These are phyloP conservation scores for Dipteronia sinensis DNA, from an alignment of 345 rosid species.

Conservation along the genomic window DNA sequence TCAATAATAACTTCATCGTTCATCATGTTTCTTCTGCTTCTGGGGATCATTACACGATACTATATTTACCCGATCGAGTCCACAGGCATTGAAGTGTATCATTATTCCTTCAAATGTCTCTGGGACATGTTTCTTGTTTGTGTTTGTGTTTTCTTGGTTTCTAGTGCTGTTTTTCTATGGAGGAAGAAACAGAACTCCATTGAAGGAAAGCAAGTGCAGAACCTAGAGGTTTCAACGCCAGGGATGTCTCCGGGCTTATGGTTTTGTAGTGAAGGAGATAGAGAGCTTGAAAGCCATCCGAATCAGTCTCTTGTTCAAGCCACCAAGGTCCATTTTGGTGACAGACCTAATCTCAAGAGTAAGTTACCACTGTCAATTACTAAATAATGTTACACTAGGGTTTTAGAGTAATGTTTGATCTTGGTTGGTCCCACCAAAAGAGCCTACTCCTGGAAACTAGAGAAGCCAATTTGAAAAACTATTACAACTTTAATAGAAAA, in stretches of 20 bases:
- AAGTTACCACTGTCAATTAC: conserved; percentile 21
- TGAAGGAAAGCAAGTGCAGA: conserved; percentile 48
- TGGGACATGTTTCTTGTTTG: conserved; percentile 50
- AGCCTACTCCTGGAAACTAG: too few relatives aligned
- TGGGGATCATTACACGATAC: conserved; percentile 58
- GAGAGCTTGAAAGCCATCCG: conserved; percentile 58
- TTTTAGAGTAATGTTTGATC: too few relatives aligned
- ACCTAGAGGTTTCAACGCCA: conserved; percentile 34
- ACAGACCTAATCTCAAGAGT: conserved; percentile 73
- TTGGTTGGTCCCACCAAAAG: too few relatives aligned
- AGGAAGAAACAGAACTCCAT: conserved; percentile 48
- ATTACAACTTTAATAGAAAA: too few relatives aligned
- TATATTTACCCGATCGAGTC: conserved; percentile 61
- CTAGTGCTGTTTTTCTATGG: conserved; percentile 61
- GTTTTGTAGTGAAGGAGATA: conserved; percentile 37
- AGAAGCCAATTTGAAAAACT: too few relatives aligned
- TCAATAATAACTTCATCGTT: conserved; percentile 69
- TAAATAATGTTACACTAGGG: too few relatives aligned
- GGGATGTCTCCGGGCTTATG: conserved; percentile 37
- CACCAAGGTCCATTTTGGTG: conserved; percentile 57
- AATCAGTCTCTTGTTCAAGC: conserved; percentile 46
- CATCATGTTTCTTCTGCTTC: conserved; percentile 51
- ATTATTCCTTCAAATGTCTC: conserved; percentile 40
- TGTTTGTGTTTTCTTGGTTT: conserved; percentile 43
- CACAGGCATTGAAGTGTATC: conserved; percentile 37